A percentile compares a stretch with the other conserved stretches of the same genome.
phyloP scores from a whole-genome alignment of 2,329 filamentous ascomycete genomes.

The Talaromyces sp. region DNA sequence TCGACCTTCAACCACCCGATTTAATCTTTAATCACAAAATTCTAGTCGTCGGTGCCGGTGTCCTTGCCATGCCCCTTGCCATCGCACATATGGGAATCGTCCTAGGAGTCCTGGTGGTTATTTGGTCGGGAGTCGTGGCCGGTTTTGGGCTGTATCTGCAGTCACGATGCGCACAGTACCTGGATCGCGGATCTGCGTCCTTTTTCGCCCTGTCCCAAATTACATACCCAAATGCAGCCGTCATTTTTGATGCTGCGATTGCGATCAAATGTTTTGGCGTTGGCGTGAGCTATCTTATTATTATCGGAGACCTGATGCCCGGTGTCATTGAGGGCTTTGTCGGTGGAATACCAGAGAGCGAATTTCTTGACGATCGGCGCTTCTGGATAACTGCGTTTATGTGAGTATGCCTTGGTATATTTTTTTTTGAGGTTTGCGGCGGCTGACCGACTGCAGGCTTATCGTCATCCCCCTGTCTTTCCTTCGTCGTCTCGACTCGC shows the following conservation, averaged over 20 bases:
- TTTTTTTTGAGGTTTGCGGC: conserved; percentile 6
- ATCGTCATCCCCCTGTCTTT: conserved; percentile 94
- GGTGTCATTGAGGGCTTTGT: conserved; percentile 82
- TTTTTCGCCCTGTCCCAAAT: conserved; percentile 97
- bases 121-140: conserved; percentile 85
- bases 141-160: conserved; percentile 95
- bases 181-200: conserved; percentile 80
- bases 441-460: conserved; percentile 49
- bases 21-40: background rate
- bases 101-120: conserved; percentile 73
- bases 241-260: conserved; percentile 93
- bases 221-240: conserved; percentile 92
- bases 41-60: conserved; percentile 84
- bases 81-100: conserved; percentile 93
- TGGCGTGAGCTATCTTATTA: conserved; percentile 94
- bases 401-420: conserved; percentile 42
- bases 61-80: conserved; percentile 91
- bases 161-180: conserved; percentile 83
- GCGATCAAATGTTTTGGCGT: conserved; percentile 98
- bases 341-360: conserved; percentile 54
- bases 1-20: background rate
- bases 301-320: conserved; percentile 97
- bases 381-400: conserved; percentile 99
- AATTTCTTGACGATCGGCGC: conserved; percentile 79
- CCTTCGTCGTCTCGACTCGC: conserved; percentile 80